Conservation (phyloP, 768 basidiomycete genomes). For the Hygrophoropsis aurantiaca region DNA sequence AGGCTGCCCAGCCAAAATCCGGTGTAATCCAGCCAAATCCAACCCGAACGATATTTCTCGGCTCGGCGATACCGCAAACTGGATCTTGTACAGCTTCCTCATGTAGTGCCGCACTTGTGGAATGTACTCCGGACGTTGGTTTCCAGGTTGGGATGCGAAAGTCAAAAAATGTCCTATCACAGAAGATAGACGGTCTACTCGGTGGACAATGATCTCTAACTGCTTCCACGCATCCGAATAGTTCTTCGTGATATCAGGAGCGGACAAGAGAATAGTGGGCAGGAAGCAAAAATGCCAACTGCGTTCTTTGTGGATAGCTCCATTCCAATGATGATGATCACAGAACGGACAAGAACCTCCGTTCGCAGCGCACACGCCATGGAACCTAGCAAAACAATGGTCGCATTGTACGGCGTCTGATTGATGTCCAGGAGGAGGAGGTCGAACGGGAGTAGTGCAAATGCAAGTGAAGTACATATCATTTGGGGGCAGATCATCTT, state of each 20-base stretch:
- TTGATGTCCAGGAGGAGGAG: conserved; percentile 68
- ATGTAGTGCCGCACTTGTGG: conserved; percentile 87
- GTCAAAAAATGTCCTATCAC: conserved; percentile 80
- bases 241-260: conserved; percentile 76
- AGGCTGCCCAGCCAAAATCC: conserved; percentile 72
- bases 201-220: conserved; percentile 76
- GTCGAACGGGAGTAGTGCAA: conserved; percentile 72
- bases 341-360: conserved; percentile 93
- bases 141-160: conserved; percentile 64
- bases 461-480: conserved; percentile 89
- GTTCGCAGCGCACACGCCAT: conserved; percentile 80
- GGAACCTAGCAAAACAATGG: conserved; percentile 85
- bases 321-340: conserved; percentile 90
- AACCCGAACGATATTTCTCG: conserved; percentile 81
- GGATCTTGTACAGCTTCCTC: conserved; percentile 87
- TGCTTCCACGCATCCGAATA: conserved; percentile 83
- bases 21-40: conserved; percentile 80
- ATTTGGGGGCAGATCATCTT: conserved; percentile 75
- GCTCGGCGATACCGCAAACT: conserved; percentile 83
- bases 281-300: conserved; percentile 84
- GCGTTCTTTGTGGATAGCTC: conserved; percentile 77
- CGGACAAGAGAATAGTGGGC: conserved; percentile 64
- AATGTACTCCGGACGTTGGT: conserved; percentile 76
- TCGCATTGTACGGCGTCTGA: conserved; percentile 91
- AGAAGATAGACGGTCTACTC: conserved; percentile 71